Evolutionary conservation across 495 filamentous ascomycete species (phyloP), one percentile per base, ranked within the genome.

Genomic region (Cercophora samala): DNA sequence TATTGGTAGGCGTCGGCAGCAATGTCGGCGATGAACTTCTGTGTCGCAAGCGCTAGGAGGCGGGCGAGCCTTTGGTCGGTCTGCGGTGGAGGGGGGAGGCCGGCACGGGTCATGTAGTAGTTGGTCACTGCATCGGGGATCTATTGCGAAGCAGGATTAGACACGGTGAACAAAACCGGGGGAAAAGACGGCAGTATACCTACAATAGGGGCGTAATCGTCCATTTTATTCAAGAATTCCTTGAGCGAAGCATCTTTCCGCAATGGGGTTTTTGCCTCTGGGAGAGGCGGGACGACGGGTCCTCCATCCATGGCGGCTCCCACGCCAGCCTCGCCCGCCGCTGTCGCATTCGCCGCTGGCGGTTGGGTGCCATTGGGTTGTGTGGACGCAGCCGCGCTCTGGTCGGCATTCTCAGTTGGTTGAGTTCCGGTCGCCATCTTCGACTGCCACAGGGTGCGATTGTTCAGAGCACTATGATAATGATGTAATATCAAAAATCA

Each of bases 1-100:
- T 96, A 98, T 73, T 99, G 95, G 72, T 98, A 99, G 0, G 96
- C 93, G 81, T 99, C 95, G 42, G 95, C 93, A 11, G 95, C 95
- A 73, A 99, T 91, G 75, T 99, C 95, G 46, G 94, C 92, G 75
- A 98, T 90, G 83, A 99, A 99, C 69, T 98, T 99, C 73, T 98
- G 96, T 0, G 95, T 96, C 1, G 95, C 95, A 23, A 99, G 90
- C 0, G 94, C 93, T 64, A 99, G 91, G 17, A 99, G 90, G 24
- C 96, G 92, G 8, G 93, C 91, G 22, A 99, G 90, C 62, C 91
- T 91, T 26, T 88, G 88, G 67, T 96, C 91, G 9, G 93, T 96
- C 72, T 90, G 85, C 21, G 91, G 91, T 21, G 92, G 90, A 4
- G 95, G 93, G 19, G 93, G 93, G 11, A 97, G 90, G 63, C 95